Evolutionary conservation across 208 protist species (phyloP).

Genomic region (Crithidia mellificae): DNA sequence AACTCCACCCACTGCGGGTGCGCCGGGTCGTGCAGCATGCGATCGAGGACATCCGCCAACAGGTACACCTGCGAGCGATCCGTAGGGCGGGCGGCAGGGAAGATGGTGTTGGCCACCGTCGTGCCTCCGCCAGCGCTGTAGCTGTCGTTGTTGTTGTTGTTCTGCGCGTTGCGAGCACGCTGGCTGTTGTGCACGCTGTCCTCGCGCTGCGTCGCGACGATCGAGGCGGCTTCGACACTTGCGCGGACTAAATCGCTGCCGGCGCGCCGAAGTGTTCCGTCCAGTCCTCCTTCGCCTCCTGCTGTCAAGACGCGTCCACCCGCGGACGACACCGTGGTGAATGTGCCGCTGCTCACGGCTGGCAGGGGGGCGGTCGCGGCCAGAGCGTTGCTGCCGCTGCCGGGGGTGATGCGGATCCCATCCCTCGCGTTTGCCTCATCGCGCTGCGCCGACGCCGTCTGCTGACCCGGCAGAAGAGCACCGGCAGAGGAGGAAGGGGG

Average conservation of each 20-base stretch:
- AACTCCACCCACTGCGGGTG: constrained; percentile 51
- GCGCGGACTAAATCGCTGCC: background rate
- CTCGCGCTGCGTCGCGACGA: constrained; percentile 12
- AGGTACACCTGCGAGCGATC: constrained; percentile 86
- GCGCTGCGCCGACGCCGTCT: background rate
- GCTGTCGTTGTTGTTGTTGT: background rate
- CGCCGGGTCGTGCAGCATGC: constrained; percentile 62
- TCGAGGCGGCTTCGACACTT: constrained; percentile 3
- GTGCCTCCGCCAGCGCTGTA: background rate
- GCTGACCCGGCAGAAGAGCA: background rate
- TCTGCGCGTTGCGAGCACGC: background rate
- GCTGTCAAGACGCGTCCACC: too few species aligned
- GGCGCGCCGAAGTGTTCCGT: background rate
- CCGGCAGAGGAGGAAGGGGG: background rate
- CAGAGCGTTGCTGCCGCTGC: too few species aligned
- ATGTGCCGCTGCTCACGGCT: too few species aligned
- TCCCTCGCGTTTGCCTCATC: too few species aligned
- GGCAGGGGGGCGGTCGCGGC: too few species aligned
- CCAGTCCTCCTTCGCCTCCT: background rate
- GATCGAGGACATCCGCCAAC: constrained; percentile 76
- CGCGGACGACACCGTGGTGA: too few species aligned
- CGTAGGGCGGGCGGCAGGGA: constrained; percentile 63
- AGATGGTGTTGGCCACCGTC: constrained; percentile 29
- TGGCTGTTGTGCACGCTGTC: constrained; percentile 8
- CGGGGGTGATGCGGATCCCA: too few species aligned